Conservation (phyloP, 164 flowering plant species). For the Vitis rupestris region DNA sequence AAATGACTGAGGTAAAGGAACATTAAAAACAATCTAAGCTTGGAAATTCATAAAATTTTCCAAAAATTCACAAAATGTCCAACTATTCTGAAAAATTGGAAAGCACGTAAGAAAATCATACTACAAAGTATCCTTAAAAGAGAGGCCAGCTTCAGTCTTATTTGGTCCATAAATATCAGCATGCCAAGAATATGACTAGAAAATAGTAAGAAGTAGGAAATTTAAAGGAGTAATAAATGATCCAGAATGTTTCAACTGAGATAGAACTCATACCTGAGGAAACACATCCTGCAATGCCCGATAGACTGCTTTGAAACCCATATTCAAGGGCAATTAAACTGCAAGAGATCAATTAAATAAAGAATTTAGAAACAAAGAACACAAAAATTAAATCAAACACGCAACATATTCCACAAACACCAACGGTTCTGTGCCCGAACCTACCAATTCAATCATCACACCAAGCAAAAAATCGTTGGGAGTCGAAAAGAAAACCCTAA, state of each 20-base stretch:
- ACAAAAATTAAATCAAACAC: neutral
- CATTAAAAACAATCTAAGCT: no score
- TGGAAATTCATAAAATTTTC: no score
- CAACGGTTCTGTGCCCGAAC: neutral
- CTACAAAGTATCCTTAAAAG: no score
- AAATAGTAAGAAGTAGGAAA: no score
- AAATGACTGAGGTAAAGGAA: no score
- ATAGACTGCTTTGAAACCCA: conserved; percentile 61
- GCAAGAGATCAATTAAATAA: conserved; percentile 6
- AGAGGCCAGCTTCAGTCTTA: no score
- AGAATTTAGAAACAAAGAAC: neutral
- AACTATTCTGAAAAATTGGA: no score
- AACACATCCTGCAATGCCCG: conserved; percentile 48
- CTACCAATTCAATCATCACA: neutral
- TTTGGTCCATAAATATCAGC: no score
- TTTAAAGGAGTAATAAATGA: no score
- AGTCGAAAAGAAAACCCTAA: neutral
- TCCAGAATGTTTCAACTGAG: neutral
- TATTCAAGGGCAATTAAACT: conserved; percentile 14
- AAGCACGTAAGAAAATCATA: no score
- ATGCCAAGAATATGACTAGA: no score
- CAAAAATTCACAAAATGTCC: no score
- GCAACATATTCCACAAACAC: neutral
- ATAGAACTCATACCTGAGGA: conserved; percentile 47
- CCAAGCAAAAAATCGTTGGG: neutral